These are phyloP conservation scores for Lathyrus sativus DNA, from an alignment of 306 rosid species.

Conservation along the genomic window DNA sequence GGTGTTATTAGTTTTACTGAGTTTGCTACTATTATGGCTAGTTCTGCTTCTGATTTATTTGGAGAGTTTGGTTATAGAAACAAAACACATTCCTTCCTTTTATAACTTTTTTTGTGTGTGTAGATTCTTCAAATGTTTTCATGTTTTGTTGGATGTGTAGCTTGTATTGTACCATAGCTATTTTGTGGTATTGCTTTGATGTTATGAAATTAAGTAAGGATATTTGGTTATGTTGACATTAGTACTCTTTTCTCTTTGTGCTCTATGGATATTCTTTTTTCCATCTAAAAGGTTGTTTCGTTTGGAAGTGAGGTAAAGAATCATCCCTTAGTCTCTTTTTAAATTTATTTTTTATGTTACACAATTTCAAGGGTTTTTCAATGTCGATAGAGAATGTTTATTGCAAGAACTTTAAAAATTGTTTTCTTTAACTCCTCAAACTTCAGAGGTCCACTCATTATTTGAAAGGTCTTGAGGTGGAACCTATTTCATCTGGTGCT, in stretches of 20 bases:
- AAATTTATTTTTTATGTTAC: no score
- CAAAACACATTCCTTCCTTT: not conserved
- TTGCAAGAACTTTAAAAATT: no score
- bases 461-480: no score
- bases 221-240: not conserved
- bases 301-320: no score
- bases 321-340: no score
- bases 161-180: not conserved
- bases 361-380: no score
- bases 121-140: not conserved
- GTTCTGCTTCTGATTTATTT: slow-evolving; percentile 64
- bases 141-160: slow-evolving; percentile 11
- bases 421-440: no score
- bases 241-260: not conserved
- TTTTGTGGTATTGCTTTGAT: not conserved
- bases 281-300: no score
- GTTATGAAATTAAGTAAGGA: not conserved
- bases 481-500: no score
- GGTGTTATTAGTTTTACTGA: slow-evolving; percentile 80
- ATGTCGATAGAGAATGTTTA: no score
- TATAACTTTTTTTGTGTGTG: not conserved
- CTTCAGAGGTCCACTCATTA: no score
- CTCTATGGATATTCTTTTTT: no score
- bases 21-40: slow-evolving; percentile 70
- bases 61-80: slow-evolving; percentile 38